Evolutionary conservation across 2,329 filamentous ascomycete species (phyloP).

Genomic region (Chrysoporthe deuterocubensis): DNA sequence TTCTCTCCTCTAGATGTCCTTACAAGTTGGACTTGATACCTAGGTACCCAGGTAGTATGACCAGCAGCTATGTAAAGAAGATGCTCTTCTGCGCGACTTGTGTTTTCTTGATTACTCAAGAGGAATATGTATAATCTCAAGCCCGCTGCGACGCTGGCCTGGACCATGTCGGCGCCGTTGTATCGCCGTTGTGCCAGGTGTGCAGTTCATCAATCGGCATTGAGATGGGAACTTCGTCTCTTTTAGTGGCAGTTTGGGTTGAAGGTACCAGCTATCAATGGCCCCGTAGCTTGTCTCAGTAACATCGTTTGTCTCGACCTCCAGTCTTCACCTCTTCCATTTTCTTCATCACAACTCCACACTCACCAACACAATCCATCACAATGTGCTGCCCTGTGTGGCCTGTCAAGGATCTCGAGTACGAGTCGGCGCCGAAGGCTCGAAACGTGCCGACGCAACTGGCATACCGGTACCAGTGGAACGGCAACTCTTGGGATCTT

Average conservation of each 20-base stretch:
- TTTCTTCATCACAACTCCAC: neutral
- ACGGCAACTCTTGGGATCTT: slow-evolving; percentile 42
- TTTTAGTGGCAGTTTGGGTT: neutral
- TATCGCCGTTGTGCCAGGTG: neutral
- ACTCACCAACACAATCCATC: neutral
- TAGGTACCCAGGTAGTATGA: neutral
- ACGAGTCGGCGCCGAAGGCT: slow-evolving; percentile 47
- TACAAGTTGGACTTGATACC: neutral
- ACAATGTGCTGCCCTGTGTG: slow-evolving; percentile 59
- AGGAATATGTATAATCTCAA: neutral
- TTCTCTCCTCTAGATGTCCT: neutral
- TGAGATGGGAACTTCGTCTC: neutral
- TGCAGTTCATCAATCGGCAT: neutral
- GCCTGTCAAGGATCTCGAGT: slow-evolving; percentile 51
- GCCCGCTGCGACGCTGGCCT: neutral
- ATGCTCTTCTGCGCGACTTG: neutral
- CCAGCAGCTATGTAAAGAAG: neutral
- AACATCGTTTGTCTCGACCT: no score
- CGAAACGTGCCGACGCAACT: slow-evolving; percentile 28
- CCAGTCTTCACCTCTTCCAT: no score
- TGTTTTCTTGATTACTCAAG: neutral
- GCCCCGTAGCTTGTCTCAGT: no score
- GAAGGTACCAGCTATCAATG: neutral
- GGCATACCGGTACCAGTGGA: slow-evolving; percentile 48
- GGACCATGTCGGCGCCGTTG: no score